A percentile compares a stretch with the other conserved stretches of the same genome.
These are phyloP conservation scores for Lavandula angustifolia DNA, from an alignment of 257 asterid genomes.

Conservation along the genomic window DNA sequence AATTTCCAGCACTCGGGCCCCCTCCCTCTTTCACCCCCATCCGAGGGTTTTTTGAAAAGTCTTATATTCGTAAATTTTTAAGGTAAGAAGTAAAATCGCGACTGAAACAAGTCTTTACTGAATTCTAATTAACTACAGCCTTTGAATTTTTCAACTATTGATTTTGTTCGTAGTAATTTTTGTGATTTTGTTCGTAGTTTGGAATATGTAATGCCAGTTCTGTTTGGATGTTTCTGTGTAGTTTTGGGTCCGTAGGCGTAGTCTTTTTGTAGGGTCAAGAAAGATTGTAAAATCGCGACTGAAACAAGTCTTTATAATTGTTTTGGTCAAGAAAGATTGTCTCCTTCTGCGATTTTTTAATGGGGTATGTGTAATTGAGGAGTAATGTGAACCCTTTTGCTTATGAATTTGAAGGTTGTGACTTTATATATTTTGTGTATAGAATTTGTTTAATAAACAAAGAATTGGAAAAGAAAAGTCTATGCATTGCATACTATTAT, in stretches of 20 bases:
- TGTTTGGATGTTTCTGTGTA: slow-evolving; percentile 15
- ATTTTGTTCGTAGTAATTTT: background rate
- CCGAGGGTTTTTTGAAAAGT: too few species aligned
- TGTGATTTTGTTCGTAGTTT: background rate
- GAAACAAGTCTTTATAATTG: too few species aligned
- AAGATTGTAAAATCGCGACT: too few species aligned
- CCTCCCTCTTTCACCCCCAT: too few species aligned
- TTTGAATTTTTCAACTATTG: slow-evolving; percentile 17
- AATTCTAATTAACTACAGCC: background rate
- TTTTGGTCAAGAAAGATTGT: slow-evolving; percentile 23
- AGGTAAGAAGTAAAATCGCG: slow-evolving; percentile 29
- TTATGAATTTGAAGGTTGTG: slow-evolving; percentile 1
- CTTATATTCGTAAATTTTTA: background rate
- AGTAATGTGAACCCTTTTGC: slow-evolving; percentile 30
- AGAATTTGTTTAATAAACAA: background rate
- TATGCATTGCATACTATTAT: slow-evolving; percentile 6
- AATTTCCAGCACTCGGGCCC: too few species aligned
- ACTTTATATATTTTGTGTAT: background rate
- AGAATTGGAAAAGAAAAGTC: slow-evolving; percentile 27
- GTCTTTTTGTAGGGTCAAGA: slow-evolving; percentile 26
- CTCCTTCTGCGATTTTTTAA: slow-evolving; percentile 8
- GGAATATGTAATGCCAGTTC: background rate
- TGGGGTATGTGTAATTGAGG: slow-evolving; percentile 24
- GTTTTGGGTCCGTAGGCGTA: slow-evolving; percentile 3
- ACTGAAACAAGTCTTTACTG: slow-evolving; percentile 1